Evolutionary conservation across 805 yeast species (phyloP).

Genomic region (Kazachstania viticola): DNA sequence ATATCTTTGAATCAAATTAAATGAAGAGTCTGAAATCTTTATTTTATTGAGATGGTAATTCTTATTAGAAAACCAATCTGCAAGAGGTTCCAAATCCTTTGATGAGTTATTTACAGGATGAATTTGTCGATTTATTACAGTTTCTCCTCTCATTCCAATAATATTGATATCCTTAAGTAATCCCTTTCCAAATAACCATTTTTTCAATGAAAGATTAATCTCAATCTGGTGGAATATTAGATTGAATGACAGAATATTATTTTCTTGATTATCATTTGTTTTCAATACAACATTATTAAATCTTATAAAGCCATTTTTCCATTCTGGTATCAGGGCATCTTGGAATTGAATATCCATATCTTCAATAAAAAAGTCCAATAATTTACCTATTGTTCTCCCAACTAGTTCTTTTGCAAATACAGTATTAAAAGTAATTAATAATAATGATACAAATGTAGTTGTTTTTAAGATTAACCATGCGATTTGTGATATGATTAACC

Average conservation of each 20-base stretch:
- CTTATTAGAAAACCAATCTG: constrained; percentile 25
- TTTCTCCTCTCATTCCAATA: constrained; percentile 74
- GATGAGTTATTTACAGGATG: constrained; percentile 1
- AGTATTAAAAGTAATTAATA: constrained; percentile 64
- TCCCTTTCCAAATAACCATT: constrained; percentile 85
- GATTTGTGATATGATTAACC: constrained; percentile 82
- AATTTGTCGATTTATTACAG: constrained; percentile 26
- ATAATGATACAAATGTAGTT: constrained; percentile 77
- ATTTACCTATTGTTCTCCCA: constrained; percentile 68
- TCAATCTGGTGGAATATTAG: constrained; percentile 70
- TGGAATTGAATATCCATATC: constrained; percentile 74
- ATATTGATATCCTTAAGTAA: constrained; percentile 68
- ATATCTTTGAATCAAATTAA: constrained; percentile 16
- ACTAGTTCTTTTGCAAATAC: constrained; percentile 81
- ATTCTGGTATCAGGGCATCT: constrained; percentile 83
- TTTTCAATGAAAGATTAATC: constrained; percentile 64
- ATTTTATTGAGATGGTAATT: constrained; percentile 35
- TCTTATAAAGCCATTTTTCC: constrained; percentile 77
- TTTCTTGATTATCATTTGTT: constrained; percentile 23
- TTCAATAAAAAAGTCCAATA: constrained; percentile 50
- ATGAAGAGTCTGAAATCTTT: constrained; percentile 23
- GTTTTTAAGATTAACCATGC: constrained; percentile 73
- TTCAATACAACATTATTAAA: constrained; percentile 65
- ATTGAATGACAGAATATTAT: constrained; percentile 52
- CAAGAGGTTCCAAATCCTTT: constrained; percentile 8